These are phyloP conservation scores for Coffea eugenioides DNA, from an alignment of 257 asterid genomes.

Conservation along the genomic window DNA sequence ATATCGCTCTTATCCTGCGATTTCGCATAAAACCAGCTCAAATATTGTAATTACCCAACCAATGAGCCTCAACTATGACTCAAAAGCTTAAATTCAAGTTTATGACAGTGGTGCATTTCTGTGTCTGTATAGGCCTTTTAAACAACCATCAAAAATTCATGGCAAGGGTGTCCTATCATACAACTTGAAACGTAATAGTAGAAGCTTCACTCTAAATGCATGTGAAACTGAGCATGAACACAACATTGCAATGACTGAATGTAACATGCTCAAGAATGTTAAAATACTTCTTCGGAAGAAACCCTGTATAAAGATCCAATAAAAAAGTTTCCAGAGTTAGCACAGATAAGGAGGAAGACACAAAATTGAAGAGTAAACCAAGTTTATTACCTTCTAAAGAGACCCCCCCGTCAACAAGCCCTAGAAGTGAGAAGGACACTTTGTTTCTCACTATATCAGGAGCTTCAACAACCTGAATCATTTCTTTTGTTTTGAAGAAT, in stretches of 20 bases:
- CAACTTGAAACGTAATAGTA: no score
- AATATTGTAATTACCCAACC: neutral
- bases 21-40: neutral
- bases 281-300: neutral
- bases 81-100: neutral
- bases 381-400: constrained; percentile 58
- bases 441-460: constrained; percentile 65
- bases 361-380: neutral
- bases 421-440: constrained; percentile 69
- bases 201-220: neutral
- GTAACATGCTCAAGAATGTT: neutral
- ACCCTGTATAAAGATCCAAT: neutral
- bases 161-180: neutral
- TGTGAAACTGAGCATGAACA: neutral
- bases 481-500: constrained; percentile 77
- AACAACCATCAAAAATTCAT: neutral
- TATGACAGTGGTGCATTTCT: neutral
- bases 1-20: neutral
- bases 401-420: constrained; percentile 78
- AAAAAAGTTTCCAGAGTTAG: neutral
- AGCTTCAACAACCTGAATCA: constrained; percentile 87
- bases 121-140: neutral
- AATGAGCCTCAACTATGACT: neutral
- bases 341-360: neutral
- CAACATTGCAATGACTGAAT: neutral